phyloP scores from a whole-genome alignment of 306 rosid species.

The Sphenostylis stenocarpa region DNA sequence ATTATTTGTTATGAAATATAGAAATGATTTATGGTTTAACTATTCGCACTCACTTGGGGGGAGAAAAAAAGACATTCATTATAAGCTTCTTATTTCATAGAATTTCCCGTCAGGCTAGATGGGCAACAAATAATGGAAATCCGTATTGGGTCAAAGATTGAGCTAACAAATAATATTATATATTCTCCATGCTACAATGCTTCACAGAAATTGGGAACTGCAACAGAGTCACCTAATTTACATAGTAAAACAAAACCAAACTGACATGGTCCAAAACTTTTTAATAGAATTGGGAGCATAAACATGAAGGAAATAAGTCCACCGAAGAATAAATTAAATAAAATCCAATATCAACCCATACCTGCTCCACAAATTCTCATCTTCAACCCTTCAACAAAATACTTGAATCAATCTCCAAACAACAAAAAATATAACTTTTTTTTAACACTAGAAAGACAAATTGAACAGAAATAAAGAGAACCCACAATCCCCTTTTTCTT shows the following conservation, averaged over 20 bases:
- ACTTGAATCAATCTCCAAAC: slow-evolving; percentile 35
- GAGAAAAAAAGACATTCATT: neutral
- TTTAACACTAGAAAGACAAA: neutral
- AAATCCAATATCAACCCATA: slow-evolving; percentile 29
- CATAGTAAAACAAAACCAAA: neutral
- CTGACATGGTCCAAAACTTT: slow-evolving; percentile 16
- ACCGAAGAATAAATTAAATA: slow-evolving; percentile 4
- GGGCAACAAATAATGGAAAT: slow-evolving; percentile 14
- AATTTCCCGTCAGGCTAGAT: neutral
- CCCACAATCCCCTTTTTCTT: neutral
- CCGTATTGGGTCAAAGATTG: neutral
- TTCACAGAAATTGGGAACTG: neutral
- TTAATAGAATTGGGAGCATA: neutral
- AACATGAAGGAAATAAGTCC: neutral
- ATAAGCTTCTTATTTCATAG: slow-evolving; percentile 26
- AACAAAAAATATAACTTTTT: neutral
- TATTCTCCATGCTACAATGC: slow-evolving; percentile 2
- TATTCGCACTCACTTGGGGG: neutral
- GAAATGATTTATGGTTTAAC: neutral
- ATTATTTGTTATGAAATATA: neutral
- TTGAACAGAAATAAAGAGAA: slow-evolving; percentile 1
- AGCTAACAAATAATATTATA: neutral
- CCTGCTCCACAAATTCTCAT: slow-evolving; percentile 57
- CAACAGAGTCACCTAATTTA: neutral
- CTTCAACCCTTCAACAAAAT: slow-evolving; percentile 47